These are phyloP conservation scores for Phaeolepiota aurea DNA, from an alignment of 768 basidiomycete species.

Conservation along the genomic window DNA sequence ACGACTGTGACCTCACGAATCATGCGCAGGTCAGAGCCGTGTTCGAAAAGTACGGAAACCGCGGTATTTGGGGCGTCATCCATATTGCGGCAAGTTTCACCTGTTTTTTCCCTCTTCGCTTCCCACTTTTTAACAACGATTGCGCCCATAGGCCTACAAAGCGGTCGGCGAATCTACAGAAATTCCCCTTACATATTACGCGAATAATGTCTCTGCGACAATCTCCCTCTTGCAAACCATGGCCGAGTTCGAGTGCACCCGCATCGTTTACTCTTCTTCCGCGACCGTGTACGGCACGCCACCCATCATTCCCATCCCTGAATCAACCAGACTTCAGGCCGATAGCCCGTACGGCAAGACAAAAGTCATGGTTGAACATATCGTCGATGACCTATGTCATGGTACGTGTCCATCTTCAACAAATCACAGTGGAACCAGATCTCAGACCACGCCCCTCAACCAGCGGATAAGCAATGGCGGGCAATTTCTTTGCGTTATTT, in stretches of 20 bases:
- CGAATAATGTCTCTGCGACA: constrained; percentile 89
- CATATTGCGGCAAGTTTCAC: constrained; percentile 82
- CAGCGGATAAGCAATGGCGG: constrained; percentile 71
- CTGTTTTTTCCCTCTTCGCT: too few relatives aligned
- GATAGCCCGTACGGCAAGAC: constrained; percentile 93
- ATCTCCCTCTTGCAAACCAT: constrained; percentile 80
- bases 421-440: too few relatives aligned
- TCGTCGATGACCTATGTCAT: constrained; percentile 83
- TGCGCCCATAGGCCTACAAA: constrained; percentile 96
- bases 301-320: constrained; percentile 86
- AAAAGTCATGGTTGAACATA: constrained; percentile 90
- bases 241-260: constrained; percentile 74
- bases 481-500: constrained; percentile 92
- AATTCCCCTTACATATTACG: constrained; percentile 88
- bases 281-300: constrained; percentile 98
- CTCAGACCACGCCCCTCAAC: background rate
- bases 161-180: constrained; percentile 96
- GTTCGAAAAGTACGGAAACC: constrained; percentile 79
- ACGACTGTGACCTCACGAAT: constrained; percentile 68
- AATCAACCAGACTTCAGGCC: constrained; percentile 78
- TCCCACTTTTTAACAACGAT: too few relatives aligned
- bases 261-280: constrained; percentile 95
- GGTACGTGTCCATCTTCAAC: constrained; percentile 34
- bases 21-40: constrained; percentile 64
- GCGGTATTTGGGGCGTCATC: constrained; percentile 93